Conservation (phyloP, 805 yeast genomes). For the Phaffomyces thermotolerans region DNA sequence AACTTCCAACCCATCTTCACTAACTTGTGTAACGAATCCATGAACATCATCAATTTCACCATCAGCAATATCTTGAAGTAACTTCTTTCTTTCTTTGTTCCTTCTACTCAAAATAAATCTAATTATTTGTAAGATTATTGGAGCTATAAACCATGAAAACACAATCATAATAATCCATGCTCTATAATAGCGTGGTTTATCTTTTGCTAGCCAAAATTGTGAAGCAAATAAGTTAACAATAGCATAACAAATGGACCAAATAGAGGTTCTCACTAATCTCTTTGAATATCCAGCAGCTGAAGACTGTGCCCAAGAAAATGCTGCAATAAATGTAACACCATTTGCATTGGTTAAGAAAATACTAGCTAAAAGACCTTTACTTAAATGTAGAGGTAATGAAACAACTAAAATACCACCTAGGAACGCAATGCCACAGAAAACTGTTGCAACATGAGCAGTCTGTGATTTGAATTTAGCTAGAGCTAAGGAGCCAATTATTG, state of each 20-base stretch:
- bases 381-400: conserved; percentile 29
- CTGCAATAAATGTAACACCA: conserved; percentile 25
- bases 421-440: conserved; percentile 19
- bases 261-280: conserved; percentile 31
- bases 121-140: conserved; percentile 29
- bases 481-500: conserved; percentile 3
- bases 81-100: conserved; percentile 4
- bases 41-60: conserved; percentile 26
- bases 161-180: conserved; percentile 46
- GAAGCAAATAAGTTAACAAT: conserved; percentile 40
- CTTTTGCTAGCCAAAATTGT: conserved; percentile 36
- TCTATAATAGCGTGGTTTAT: conserved; percentile 35
- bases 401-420: conserved; percentile 24
- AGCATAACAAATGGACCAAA: conserved; percentile 33
- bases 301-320: conserved; percentile 16
- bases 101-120: conserved; percentile 29
- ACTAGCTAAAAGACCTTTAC: conserved; percentile 27
- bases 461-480: conserved; percentile 15
- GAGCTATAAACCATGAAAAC: conserved; percentile 33
- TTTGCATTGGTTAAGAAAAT: conserved; percentile 22
- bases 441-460: conserved; percentile 22
- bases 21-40: conserved; percentile 19
- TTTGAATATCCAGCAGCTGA: conserved; percentile 37
- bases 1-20: conserved; percentile 21
- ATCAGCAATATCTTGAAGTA: background rate